Evolutionary conservation across 441 rosid species (phyloP).

Genomic region (Euphorbia schlechtendalii): DNA sequence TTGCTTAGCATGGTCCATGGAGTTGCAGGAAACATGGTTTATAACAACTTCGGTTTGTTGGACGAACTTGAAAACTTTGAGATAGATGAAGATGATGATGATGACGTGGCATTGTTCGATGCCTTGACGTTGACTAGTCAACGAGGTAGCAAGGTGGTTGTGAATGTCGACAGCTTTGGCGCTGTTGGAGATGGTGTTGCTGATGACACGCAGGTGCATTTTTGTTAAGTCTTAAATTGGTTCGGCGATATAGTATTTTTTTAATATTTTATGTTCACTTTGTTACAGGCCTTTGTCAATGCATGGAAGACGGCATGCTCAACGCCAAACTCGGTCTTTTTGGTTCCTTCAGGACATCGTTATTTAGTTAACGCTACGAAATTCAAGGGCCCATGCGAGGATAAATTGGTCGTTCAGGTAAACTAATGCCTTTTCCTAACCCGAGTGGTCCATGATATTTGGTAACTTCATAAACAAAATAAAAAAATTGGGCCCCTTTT

Average conservation of each 20-base stretch:
- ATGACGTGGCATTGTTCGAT: constrained; percentile 34
- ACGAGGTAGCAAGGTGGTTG: constrained; percentile 57
- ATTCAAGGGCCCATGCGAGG: constrained; percentile 84
- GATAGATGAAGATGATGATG: constrained; percentile 48
- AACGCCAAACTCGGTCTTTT: constrained; percentile 57
- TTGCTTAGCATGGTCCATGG: constrained; percentile 45
- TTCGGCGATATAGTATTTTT: too few relatives aligned
- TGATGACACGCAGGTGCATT: constrained; percentile 77
- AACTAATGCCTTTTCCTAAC: too few relatives aligned
- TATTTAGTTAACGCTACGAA: constrained; percentile 77
- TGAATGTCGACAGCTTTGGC: constrained; percentile 90
- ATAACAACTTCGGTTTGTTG: constrained; percentile 36
- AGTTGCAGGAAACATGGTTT: constrained; percentile 37
- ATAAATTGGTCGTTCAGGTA: constrained; percentile 71
- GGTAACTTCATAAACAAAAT: not conserved
- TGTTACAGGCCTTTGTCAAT: constrained; percentile 50
- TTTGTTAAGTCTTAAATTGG: too few relatives aligned
- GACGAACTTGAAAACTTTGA: constrained; percentile 55
- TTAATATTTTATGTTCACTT: too few relatives aligned
- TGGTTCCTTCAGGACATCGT: constrained; percentile 61
- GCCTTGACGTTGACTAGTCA: constrained; percentile 46
- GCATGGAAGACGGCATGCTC: constrained; percentile 77
- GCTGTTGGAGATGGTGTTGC: constrained; percentile 86
- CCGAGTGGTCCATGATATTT: not conserved
- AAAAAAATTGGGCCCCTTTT: too few relatives aligned